Evolutionary conservation across 352 stramenopile genomes (phyloP), one percentile per base, ranked within the genome.

Genomic region (Paralagenidium karlingii): DNA sequence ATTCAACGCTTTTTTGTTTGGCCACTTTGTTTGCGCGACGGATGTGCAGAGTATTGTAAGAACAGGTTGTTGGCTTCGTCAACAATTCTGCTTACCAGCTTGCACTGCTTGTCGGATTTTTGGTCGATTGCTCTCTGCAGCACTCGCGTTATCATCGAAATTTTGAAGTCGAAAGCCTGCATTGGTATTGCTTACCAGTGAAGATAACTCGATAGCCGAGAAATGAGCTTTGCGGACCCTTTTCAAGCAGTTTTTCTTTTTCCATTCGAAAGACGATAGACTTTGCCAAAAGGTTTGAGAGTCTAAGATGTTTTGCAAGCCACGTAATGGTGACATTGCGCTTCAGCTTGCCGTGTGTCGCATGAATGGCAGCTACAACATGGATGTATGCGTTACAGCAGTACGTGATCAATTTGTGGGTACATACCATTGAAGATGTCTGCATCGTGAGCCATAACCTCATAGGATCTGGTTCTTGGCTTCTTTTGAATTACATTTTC

Each of bases 331-430:
- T 56, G 10, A 63, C 50, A 25, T 49, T 32, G 0, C 54, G 46
- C 36, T 62, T 56, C 27, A 64, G 27, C 34, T 55, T 61, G n/a
- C 58, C 54, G 29, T 68, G 58, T 12, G 45, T 52, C 19, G 47
- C 44, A 28, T 62, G 46, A 24, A 68, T 62, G 1, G 58, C 58
- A 11, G 50, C 49, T 66, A 29, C 3, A 52, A 29, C 1, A 18
- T 21, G 38, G 13, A 9, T 31, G 9, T 3, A 11, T 9, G 25
- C 12, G 13, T 8, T 12, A 12, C 15, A 24, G 15, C 46, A 12
- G n/a, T 5, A 40, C 34, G n/a, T n/a, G 3, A 26, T 45, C 26
- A 45, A 28, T n/a, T 3, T 13, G 13, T 3, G 6, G 4, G 18
- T 31, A 6, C 8, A 12, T n/a, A 65, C 55, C 38, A 15, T 56